These are phyloP conservation scores for Crithidia mellificae DNA, from an alignment of 208 protist species.

Conservation along the genomic window DNA sequence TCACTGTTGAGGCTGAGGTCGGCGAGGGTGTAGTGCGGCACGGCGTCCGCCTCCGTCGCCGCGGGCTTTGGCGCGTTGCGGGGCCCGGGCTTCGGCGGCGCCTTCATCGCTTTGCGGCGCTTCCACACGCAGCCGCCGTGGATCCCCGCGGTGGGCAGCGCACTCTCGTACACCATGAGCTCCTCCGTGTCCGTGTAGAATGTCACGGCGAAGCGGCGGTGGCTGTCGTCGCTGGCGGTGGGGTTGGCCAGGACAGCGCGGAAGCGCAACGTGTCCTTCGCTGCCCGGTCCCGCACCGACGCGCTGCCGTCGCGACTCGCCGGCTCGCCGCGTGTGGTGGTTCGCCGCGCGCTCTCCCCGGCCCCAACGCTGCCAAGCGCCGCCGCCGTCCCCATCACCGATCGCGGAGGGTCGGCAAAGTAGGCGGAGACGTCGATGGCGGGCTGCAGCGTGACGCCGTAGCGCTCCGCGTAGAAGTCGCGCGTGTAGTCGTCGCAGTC, in stretches of 20 bases:
- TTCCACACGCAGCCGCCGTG: conserved; percentile 84
- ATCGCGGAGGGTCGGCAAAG: conserved; percentile 29
- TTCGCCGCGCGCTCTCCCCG: conserved; percentile 25
- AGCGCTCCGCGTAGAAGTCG: conserved; percentile 79
- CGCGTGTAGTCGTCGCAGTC: conserved; percentile 95
- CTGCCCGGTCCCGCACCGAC: neutral
- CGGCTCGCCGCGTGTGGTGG: neutral
- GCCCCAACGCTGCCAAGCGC: conserved; percentile 38
- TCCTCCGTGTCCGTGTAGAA: conserved; percentile 91
- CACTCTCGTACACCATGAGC: conserved; percentile 77
- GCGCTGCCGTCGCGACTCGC: neutral
- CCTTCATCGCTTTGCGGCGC: conserved; percentile 66
- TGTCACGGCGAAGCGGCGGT: conserved; percentile 76
- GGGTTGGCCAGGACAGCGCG: conserved; percentile 61
- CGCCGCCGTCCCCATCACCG: conserved; percentile 36
- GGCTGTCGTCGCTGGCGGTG: conserved; percentile 44
- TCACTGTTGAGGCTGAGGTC: conserved; percentile 76
- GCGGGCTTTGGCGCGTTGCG: conserved; percentile 47
- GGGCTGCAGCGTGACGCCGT: conserved; percentile 51
- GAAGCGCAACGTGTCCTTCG: conserved; percentile 76
- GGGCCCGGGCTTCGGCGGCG: conserved; percentile 30
- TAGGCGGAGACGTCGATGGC: conserved; percentile 59
- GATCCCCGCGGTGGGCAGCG: conserved; percentile 66
- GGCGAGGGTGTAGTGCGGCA: conserved; percentile 52
- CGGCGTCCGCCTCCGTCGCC: conserved; percentile 14